These are phyloP conservation scores for Penicillium sp. DNA, from an alignment of 2,329 filamentous ascomycete species.

Conservation along the genomic window DNA sequence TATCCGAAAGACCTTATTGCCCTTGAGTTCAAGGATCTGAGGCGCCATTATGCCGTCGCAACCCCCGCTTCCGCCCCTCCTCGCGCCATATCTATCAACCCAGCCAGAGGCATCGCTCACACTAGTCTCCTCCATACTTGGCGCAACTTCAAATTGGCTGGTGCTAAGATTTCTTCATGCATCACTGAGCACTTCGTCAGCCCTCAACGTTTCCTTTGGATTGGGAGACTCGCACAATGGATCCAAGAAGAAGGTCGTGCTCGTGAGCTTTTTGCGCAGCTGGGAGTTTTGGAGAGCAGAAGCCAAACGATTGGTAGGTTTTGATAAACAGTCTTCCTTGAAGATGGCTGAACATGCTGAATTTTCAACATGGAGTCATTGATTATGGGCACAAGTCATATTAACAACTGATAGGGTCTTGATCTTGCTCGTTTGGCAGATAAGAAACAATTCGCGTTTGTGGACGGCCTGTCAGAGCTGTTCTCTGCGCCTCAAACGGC, in stretches of 20 bases:
- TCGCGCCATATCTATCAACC: conserved; percentile 38
- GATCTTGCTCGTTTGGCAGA: conserved; percentile 63
- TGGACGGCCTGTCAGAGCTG: conserved; percentile 69
- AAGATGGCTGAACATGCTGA: background rate
- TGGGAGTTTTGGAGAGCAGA: conserved; percentile 75
- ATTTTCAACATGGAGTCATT: background rate
- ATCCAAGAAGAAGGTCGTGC: conserved; percentile 55
- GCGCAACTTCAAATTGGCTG: conserved; percentile 58
- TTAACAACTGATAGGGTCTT: conserved; percentile 54
- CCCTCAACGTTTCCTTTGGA: conserved; percentile 18
- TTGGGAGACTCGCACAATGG: conserved; percentile 28
- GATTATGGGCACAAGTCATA: background rate
- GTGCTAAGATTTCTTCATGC: conserved; percentile 52
- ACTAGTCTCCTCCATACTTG: conserved; percentile 45
- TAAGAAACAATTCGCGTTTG: conserved; percentile 64
- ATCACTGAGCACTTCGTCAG: conserved; percentile 36
- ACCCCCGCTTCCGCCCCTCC: conserved; percentile 40
- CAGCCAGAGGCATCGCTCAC: conserved; percentile 40
- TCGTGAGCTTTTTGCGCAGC: conserved; percentile 81
- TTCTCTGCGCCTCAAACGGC: conserved; percentile 39
- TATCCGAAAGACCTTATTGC: background rate
- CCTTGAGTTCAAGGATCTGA: background rate
- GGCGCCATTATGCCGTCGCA: conserved; percentile 37
- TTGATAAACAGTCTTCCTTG: background rate
- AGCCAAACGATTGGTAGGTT: conserved; percentile 62